These are phyloP conservation scores for Fomitiporia mediterranea DNA, from an alignment of 1,284 basidiomycete species.

Conservation along the genomic window DNA sequence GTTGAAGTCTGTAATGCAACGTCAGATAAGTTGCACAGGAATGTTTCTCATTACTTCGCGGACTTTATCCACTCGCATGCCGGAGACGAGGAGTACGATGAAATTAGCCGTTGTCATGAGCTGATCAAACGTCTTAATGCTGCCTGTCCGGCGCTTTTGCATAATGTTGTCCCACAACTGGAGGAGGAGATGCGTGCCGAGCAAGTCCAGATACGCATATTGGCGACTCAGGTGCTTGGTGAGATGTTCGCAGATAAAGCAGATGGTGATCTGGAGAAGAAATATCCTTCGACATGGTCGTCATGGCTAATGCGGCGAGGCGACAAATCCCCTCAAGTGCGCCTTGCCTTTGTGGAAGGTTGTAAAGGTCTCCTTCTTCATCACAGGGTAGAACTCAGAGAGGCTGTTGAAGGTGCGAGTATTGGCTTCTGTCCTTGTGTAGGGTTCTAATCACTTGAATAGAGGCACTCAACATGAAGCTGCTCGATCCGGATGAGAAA, in stretches of 20 bases:
- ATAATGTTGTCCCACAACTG: constrained; percentile 89
- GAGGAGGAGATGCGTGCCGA: constrained; percentile 87
- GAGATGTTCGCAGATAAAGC: constrained; percentile 84
- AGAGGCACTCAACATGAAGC: constrained; percentile 65
- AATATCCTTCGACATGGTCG: constrained; percentile 83
- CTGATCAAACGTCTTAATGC: constrained; percentile 84
- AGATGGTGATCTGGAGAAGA: constrained; percentile 67
- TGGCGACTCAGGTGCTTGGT: constrained; percentile 83
- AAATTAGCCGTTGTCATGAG: constrained; percentile 74
- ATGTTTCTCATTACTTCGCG: constrained; percentile 88
- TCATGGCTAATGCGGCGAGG: constrained; percentile 79
- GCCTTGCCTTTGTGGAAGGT: constrained; percentile 78
- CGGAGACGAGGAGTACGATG: constrained; percentile 52
- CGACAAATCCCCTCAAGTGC: constrained; percentile 71
- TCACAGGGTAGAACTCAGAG: constrained; percentile 44
- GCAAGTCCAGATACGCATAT: constrained; percentile 64
- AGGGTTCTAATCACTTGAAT: constrained; percentile 13
- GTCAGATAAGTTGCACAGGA: constrained; percentile 83
- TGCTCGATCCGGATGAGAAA: constrained; percentile 88
- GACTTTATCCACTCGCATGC: constrained; percentile 74
- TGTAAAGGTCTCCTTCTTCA: constrained; percentile 66
- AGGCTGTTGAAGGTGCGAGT: constrained; percentile 56
- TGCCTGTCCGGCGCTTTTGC: constrained; percentile 76
- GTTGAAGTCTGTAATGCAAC: constrained; percentile 83
- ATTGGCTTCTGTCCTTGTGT: constrained; percentile 11